Evolutionary conservation across 2,329 filamentous ascomycete genomes (phyloP), one percentile per base, ranked within the genome.

Genomic region (Cadophora luteo-olivacea): DNA sequence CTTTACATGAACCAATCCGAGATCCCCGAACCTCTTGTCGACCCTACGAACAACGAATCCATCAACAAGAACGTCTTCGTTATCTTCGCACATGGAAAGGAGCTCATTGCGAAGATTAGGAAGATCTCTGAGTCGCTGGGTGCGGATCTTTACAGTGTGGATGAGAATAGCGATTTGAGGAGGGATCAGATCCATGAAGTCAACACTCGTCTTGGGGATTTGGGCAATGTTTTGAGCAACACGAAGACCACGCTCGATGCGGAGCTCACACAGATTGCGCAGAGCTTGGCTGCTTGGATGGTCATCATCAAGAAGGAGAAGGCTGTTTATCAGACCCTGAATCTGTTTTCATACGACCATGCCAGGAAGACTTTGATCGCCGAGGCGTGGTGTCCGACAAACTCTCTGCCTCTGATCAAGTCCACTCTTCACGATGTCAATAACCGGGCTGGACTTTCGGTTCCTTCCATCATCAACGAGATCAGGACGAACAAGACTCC

Each of bases 1-100:
- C 84, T 99, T 72, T 99, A 98, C 86, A 99, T 99, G 96, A 99
- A 99, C 82, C 97, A 99, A 84, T 95, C 95, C 51, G 96, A 99
- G 85, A 99, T 99, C 71, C 91, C 94, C 8, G 95, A 99, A 80
- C 89, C 93, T 48, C 91, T 99, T 75, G 86, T 97, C 79, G 93
- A 99, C 80, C 95, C 96, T 19, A 87, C 91, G 78, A 97, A 89
- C 83, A 97, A 98, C 79, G 95, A 98, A 82, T 86, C 92, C 72
- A 87, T 97, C 75, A 89, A 92, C 84, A 99, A 99, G 89, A 99
- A 97, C 76, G 96, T 99, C 66, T 99, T 99, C 78, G 95, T 99
- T 78, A 99, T 99, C 80, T 99, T 99, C 76, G 96, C 96, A 14
- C 96, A 99, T 78, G 96, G 96, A 78, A 97, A 97, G 82, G 95